Conservation (phyloP, 441 rosid genomes). For the Rhodomyrtus psidioides region DNA sequence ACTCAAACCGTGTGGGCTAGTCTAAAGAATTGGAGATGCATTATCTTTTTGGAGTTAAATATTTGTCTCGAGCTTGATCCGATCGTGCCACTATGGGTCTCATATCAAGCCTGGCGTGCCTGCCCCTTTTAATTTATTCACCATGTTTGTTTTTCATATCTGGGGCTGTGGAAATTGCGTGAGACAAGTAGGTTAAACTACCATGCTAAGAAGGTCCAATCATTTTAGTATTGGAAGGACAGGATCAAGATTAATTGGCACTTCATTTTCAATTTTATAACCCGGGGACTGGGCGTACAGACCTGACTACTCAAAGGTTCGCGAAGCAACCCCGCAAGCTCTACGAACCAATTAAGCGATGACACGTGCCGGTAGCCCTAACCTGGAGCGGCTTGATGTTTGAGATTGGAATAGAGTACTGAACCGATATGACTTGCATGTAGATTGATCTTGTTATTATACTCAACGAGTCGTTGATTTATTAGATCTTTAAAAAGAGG, state of each 20-base stretch:
- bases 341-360: background rate
- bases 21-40: background rate
- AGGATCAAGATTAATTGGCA: background rate
- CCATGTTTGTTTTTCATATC: background rate
- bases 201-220: background rate
- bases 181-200: background rate
- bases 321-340: background rate
- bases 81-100: background rate
- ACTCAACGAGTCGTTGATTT: background rate
- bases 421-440: background rate
- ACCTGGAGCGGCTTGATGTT: background rate
- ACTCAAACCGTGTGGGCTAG: background rate
- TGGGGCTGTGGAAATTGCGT: background rate
- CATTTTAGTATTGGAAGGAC: background rate
- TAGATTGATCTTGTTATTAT: background rate
- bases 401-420: background rate
- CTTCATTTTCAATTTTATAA: background rate
- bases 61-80: background rate
- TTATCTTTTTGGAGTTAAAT: background rate
- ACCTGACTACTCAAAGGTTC: background rate
- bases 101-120: background rate
- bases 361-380: background rate
- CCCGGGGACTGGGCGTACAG: accelerated
- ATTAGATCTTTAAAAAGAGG: background rate
- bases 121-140: background rate